Evolutionary conservation across 805 yeast genomes (phyloP).

Genomic region (Candida bentonensis): DNA sequence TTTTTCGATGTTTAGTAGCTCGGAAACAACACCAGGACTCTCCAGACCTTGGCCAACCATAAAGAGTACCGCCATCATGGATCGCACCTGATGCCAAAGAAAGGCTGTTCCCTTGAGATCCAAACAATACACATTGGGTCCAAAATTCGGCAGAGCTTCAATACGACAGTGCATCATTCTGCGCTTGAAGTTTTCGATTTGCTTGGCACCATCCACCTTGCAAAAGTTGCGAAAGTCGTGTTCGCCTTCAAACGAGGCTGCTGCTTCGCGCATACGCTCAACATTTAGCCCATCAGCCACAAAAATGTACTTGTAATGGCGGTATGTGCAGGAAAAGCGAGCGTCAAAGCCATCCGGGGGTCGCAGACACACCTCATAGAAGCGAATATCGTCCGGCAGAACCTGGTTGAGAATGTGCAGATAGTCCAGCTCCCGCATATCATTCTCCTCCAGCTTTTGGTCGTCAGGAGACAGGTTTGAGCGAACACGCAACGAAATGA

Average conservation of each 20-base stretch:
- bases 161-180: conserved; percentile 27
- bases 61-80: conserved; percentile 78
- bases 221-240: conserved; percentile 93
- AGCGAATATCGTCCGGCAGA: conserved; percentile 66
- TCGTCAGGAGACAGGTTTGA: conserved; percentile 52
- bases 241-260: conserved; percentile 46
- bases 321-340: conserved; percentile 70
- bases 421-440: conserved; percentile 62
- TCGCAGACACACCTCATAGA: conserved; percentile 69
- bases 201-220: conserved; percentile 88
- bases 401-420: conserved; percentile 58
- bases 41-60: conserved; percentile 72
- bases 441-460: conserved; percentile 41
- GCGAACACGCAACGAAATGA: conserved; percentile 64
- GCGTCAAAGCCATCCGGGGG: conserved; percentile 84
- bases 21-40: conserved; percentile 37
- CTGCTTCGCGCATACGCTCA: conserved; percentile 56
- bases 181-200: conserved; percentile 66
- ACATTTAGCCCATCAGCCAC: conserved; percentile 35
- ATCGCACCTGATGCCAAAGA: conserved; percentile 95
- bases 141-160: not conserved
- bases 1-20: conserved; percentile 42
- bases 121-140: conserved; percentile 37
- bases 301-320: conserved; percentile 82
- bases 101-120: conserved; percentile 82